phyloP scores from a whole-genome alignment of 176 grass and related monocot genomes.

The Alopecurus myosuroides region DNA sequence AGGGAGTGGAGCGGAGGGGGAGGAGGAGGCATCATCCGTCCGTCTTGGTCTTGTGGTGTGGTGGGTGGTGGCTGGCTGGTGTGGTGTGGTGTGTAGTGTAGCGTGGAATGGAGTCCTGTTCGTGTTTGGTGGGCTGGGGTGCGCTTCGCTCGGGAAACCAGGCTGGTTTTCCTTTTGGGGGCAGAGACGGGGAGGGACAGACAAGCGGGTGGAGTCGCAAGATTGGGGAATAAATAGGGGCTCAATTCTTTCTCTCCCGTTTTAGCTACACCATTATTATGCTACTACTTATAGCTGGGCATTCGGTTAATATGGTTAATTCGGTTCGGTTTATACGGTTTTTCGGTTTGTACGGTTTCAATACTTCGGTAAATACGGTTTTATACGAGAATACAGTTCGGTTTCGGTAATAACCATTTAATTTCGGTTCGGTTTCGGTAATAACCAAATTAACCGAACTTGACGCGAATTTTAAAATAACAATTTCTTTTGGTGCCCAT shows the following conservation, averaged over 20 bases:
- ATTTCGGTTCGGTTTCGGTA: too few relatives aligned
- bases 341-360: too few relatives aligned
- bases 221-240: background rate
- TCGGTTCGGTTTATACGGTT: too few relatives aligned
- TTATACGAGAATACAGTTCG: too few relatives aligned
- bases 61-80: conserved; percentile 3
- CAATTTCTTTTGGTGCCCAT: too few relatives aligned
- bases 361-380: too few relatives aligned
- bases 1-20: background rate
- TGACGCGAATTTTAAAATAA: too few relatives aligned
- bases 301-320: too few relatives aligned
- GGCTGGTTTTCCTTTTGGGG: conserved; percentile 69
- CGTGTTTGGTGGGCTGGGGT: background rate
- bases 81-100: background rate
- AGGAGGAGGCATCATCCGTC: conserved; percentile 7
- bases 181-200: conserved; percentile 16
- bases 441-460: too few relatives aligned
- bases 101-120: background rate
- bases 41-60: background rate
- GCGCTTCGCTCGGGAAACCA: conserved; percentile 60
- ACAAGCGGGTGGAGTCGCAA: background rate
- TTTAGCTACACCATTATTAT: background rate
- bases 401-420: too few relatives aligned
- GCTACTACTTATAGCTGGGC: too few relatives aligned
- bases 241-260: background rate